Evolutionary conservation across 2,329 filamentous ascomycete genomes (phyloP), one percentile per base, ranked within the genome.

Genomic region (Fusarium sp.): DNA sequence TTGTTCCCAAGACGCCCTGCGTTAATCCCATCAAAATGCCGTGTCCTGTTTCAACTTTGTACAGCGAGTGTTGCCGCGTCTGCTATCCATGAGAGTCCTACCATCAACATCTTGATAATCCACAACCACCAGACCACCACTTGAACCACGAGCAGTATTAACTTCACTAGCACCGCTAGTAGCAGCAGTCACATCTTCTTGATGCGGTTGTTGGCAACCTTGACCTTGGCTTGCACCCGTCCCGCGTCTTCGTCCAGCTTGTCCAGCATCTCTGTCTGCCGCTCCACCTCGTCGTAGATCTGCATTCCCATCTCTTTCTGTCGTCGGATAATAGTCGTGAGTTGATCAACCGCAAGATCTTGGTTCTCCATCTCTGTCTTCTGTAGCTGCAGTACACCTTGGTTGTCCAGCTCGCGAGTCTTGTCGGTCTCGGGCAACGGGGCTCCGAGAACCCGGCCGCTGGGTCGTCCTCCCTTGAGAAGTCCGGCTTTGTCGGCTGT

Each of bases 221-320:
- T 87, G 66, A 95, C 83, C 87, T 96, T 96, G 70, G 88, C 88
- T 50, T 88, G 87, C 18, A 95, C 85, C 7, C 92, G 85, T 71
- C 92, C 90, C 4, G 88, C 88, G 82, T 95, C 92, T 65, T 91
- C 86, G 72, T 92, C 91, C 71, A 95, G 80, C 74, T 90, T 82
- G 14, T 90, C 88, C 34, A 97, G 85, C 89, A 95, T 90, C 81
- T 90, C 88, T 64, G 91, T 93, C 84, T 96, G 93, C 74, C 90
- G 83, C 63, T 91, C 88, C 66, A 95, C 87, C 84, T 96, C 94
- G 59, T 92, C 89, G 73, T 94, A 89, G 78, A 97, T 95, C 66
- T 91, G 88, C 56, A 94, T 85, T 1, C 94, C 94, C 89, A 96
- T 94, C 82, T 95, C 92, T 79, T 90, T 92, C 85, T 96, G 92